Evolutionary conservation across 495 filamentous ascomycete species (phyloP), one percentile per base, ranked within the genome.

Genomic region (Xanthoparmelia taractica): DNA sequence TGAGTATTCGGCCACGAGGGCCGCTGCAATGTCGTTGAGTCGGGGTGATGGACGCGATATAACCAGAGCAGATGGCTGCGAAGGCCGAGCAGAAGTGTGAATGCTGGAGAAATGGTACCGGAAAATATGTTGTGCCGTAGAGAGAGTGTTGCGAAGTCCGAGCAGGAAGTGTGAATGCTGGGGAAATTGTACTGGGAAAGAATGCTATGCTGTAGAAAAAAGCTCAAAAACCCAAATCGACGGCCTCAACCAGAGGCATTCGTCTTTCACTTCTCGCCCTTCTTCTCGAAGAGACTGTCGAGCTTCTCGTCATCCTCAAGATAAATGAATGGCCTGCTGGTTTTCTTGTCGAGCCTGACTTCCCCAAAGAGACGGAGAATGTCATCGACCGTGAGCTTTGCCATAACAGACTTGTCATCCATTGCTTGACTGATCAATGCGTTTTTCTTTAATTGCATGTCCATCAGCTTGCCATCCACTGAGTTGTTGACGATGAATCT

Each of bases 381-480:
- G 6, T 70, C 69, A n/a, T 50, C 4, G 11, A 61, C 5, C 4
- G 58, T 60, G 27, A 70, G 55, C 4, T 63, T 48, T 4, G 57
- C 17, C 23, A 68, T 31, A 8, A 59, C 41, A 23, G n/a, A 34
- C 17, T 40, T 57, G 41, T 69, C 63, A 37, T 69, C 60, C 23
- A 64, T 68, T 36, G 67, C 69, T 20, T 72, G 66, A 1, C 70
- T 68, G 58, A 78, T 73, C 31, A 67, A 64, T 3, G 59, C 60
- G 23, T 67, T 64, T 55, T 77, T 74, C 15, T 33, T 15, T 0
- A 27, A n/a, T 40, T 79, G 77, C n/a, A 78, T 52, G 0, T 72
- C n/a, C 3, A 79, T 61, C 11, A 88, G 72, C 1, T 72, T 67
- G 6, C 77, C 70, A 61, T 89, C 85, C 27, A 87, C 78, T 0